phyloP scores from a whole-genome alignment of 1,284 basidiomycete genomes.

The Apiotrichum brassicae region DNA sequence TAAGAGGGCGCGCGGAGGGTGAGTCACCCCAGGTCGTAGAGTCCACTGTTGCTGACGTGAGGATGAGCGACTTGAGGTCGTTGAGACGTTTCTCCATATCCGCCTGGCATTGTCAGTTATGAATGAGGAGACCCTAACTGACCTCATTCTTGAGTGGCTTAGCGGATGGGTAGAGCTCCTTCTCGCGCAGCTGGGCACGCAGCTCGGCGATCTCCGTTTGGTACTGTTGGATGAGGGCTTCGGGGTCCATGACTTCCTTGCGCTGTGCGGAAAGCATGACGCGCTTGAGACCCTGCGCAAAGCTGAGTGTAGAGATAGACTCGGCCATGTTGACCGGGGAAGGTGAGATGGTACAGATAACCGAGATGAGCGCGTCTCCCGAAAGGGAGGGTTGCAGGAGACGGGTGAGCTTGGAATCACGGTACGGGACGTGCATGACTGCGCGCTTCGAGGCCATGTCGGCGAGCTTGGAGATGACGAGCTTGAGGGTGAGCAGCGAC shows the following conservation, averaged over 20 bases:
- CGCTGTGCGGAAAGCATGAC: constrained; percentile 74
- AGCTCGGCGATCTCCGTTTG: constrained; percentile 84
- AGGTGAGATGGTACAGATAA: constrained; percentile 92
- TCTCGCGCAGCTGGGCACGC: constrained; percentile 40
- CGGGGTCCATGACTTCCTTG: constrained; percentile 88
- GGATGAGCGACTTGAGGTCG: constrained; percentile 76
- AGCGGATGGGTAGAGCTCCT: constrained; percentile 55
- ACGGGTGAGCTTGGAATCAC: constrained; percentile 88
- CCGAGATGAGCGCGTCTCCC: constrained; percentile 90
- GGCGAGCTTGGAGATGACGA: constrained; percentile 79
- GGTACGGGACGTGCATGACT: constrained; percentile 85
- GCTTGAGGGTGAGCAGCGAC: constrained; percentile 71
- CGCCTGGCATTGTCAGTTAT: constrained; percentile 45
- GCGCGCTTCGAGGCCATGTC: constrained; percentile 76
- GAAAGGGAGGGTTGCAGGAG: constrained; percentile 91
- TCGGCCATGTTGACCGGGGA: constrained; percentile 64
- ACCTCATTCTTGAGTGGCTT: constrained; percentile 18
- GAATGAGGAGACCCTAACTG: background rate
- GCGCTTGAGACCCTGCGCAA: constrained; percentile 56
- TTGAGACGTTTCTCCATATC: constrained; percentile 73
- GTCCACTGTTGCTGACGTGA: constrained; percentile 69
- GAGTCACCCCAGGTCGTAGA: background rate
- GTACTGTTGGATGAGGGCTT: constrained; percentile 79
- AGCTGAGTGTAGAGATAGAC: constrained; percentile 74
- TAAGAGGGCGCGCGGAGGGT: constrained; percentile 60